These are phyloP conservation scores for Ceratocystis colombiana DNA, from an alignment of 2,329 filamentous ascomycete genomes.

Conservation along the genomic window DNA sequence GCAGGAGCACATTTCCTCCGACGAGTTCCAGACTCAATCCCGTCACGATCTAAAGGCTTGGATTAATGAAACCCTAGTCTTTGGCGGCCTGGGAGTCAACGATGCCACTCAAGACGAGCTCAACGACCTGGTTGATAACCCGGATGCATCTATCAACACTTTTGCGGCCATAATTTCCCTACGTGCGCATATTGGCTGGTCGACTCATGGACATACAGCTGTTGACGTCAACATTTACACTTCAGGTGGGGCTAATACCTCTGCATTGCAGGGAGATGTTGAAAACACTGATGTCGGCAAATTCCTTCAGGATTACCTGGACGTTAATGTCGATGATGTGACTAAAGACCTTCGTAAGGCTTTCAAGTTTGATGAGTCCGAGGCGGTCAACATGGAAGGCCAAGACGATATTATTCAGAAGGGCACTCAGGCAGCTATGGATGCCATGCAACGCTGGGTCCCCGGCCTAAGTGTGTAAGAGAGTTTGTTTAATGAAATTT, in stretches of 20 bases:
- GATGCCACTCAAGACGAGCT: slow-evolving; percentile 67
- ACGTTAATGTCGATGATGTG: slow-evolving; percentile 66
- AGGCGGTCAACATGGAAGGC: not conserved
- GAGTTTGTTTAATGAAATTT: slow-evolving; percentile 4
- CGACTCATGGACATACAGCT: slow-evolving; percentile 82
- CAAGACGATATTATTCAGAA: slow-evolving; percentile 17
- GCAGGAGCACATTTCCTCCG: slow-evolving; percentile 44
- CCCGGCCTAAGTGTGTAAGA: slow-evolving; percentile 13
- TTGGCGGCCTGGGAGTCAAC: slow-evolving; percentile 62
- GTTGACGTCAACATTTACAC: slow-evolving; percentile 97
- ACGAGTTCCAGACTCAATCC: slow-evolving; percentile 28
- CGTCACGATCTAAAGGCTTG: slow-evolving; percentile 46
- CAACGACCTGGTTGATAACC: slow-evolving; percentile 49
- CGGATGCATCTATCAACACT: slow-evolving; percentile 43
- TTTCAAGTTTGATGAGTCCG: not conserved
- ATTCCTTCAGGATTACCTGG: slow-evolving; percentile 70
- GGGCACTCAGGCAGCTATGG: slow-evolving; percentile 21
- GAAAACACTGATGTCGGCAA: slow-evolving; percentile 89
- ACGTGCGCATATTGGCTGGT: slow-evolving; percentile 85
- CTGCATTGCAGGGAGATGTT: slow-evolving; percentile 67
- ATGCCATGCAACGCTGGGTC: slow-evolving; percentile 24
- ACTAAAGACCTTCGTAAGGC: slow-evolving; percentile 59
- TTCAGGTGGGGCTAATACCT: slow-evolving; percentile 54
- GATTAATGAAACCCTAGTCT: slow-evolving; percentile 57
- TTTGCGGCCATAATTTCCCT: slow-evolving; percentile 82